Evolutionary conservation across 208 protist species (phyloP).

Genomic region (Phytomonas sp.): DNA sequence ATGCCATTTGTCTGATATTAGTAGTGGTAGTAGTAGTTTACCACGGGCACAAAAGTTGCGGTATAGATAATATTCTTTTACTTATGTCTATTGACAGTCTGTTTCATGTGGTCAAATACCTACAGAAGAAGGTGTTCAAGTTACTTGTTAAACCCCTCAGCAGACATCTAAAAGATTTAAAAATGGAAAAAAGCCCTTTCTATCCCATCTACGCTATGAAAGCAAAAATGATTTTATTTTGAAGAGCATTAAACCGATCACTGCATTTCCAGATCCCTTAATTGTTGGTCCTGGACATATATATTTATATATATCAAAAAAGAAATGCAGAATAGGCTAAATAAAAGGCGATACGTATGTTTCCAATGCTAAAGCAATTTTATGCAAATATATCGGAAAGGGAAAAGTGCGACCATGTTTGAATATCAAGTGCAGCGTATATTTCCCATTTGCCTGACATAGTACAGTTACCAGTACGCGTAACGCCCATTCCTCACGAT

Average conservation of each 20-base stretch:
- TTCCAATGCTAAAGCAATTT: not conserved
- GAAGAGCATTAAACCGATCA: not conserved
- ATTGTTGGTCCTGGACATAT: not conserved
- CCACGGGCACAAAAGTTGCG: not conserved
- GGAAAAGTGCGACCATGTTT: not conserved
- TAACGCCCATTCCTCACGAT: not conserved
- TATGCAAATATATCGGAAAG: not conserved
- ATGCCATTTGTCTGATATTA: not conserved
- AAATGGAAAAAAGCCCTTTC: not conserved
- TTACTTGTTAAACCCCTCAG: not conserved
- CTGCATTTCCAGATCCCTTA: not conserved
- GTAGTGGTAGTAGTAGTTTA: not conserved
- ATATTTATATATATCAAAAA: not conserved
- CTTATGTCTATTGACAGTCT: not conserved
- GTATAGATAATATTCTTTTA: not conserved
- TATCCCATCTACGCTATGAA: not conserved
- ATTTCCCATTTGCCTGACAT: not conserved
- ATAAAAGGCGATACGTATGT: not conserved
- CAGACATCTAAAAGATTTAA: not conserved
- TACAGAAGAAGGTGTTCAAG: not conserved
- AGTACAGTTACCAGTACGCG: not conserved
- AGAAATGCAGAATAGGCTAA: not conserved
- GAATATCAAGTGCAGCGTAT: not conserved
- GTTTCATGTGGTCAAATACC: not conserved
- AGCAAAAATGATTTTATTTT: not conserved